Conservation (phyloP, 371 early-diverging fungal species). For the Syncephalastrum contaminatum region DNA sequence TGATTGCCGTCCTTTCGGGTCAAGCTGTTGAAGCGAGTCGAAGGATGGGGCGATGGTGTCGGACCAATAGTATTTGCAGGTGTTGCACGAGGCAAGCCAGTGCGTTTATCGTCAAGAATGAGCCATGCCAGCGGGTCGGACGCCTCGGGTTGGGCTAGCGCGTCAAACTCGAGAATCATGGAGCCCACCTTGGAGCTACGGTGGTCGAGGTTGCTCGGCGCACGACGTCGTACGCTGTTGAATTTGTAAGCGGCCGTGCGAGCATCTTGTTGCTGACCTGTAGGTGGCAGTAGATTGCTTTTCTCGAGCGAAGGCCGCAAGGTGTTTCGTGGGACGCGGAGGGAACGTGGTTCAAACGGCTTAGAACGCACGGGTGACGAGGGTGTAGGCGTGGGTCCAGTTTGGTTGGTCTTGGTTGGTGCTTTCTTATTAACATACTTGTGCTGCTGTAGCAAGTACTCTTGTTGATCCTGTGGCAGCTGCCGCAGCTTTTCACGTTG, state of each 20-base stretch:
- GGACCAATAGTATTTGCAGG: slow-evolving; percentile 2
- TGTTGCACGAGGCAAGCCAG: slow-evolving; percentile 7
- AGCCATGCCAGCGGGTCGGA: slow-evolving; percentile 40
- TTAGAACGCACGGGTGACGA: too few relatives aligned
- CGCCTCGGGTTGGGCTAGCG: slow-evolving; percentile 30
- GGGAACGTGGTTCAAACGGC: neutral
- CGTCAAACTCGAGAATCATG: slow-evolving; percentile 50
- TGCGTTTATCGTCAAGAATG: slow-evolving; percentile 32
- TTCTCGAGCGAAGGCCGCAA: slow-evolving; percentile 1
- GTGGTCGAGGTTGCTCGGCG: slow-evolving; percentile 6
- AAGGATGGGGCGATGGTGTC: slow-evolving; percentile 2
- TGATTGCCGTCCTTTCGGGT: slow-evolving; percentile 36
- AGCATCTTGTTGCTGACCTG: slow-evolving; percentile 6
- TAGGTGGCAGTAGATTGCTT: neutral
- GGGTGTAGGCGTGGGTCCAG: too few relatives aligned
- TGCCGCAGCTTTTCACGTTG: slow-evolving; percentile 51
- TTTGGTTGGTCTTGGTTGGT: too few relatives aligned
- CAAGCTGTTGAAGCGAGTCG: slow-evolving; percentile 20
- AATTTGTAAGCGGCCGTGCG: slow-evolving; percentile 43
- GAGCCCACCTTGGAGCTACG: slow-evolving; percentile 44
- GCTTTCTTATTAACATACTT: slow-evolving; percentile 37
- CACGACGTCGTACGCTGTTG: slow-evolving; percentile 19
- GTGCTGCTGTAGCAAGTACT: slow-evolving; percentile 53
- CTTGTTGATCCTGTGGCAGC: slow-evolving; percentile 47
- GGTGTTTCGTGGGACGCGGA: neutral